These are phyloP conservation scores for Ophiosphaerella herpotricha DNA, from an alignment of 2,329 filamentous ascomycete genomes.

Conservation along the genomic window DNA sequence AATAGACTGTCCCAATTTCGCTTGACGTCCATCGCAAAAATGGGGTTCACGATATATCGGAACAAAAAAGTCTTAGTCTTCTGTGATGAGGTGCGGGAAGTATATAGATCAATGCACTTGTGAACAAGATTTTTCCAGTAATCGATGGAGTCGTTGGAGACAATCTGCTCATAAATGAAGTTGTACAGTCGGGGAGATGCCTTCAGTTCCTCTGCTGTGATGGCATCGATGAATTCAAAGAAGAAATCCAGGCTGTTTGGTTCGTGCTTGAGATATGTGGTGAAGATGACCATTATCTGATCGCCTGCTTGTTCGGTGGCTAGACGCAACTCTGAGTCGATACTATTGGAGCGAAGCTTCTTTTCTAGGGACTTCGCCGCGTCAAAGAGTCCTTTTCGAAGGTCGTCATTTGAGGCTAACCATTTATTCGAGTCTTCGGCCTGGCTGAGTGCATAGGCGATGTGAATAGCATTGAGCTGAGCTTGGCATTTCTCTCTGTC, in stretches of 20 bases:
- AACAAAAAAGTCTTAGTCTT: conserved; percentile 92
- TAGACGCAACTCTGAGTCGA: conserved; percentile 75
- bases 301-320: conserved; percentile 88
- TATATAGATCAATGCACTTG: conserved; percentile 86
- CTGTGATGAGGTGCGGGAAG: conserved; percentile 76
- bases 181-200: conserved; percentile 73
- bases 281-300: conserved; percentile 83
- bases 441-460: conserved; percentile 77
- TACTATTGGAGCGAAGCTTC: conserved; percentile 69
- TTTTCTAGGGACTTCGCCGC: conserved; percentile 79
- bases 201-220: conserved; percentile 83
- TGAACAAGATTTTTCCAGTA: conserved; percentile 83
- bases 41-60: conserved; percentile 91
- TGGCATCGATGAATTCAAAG: conserved; percentile 80
- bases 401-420: conserved; percentile 61
- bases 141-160: conserved; percentile 81
- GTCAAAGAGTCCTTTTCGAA: conserved; percentile 63
- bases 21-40: conserved; percentile 95
- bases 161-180: conserved; percentile 84
- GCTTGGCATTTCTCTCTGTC: conserved; percentile 73
- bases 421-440: conserved; percentile 69
- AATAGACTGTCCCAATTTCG: conserved; percentile 68
- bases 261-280: conserved; percentile 75
- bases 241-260: conserved; percentile 80
- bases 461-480: conserved; percentile 84